Conservation (phyloP, 2,329 filamentous ascomycete species). For the Lecanosticta acicola region DNA sequence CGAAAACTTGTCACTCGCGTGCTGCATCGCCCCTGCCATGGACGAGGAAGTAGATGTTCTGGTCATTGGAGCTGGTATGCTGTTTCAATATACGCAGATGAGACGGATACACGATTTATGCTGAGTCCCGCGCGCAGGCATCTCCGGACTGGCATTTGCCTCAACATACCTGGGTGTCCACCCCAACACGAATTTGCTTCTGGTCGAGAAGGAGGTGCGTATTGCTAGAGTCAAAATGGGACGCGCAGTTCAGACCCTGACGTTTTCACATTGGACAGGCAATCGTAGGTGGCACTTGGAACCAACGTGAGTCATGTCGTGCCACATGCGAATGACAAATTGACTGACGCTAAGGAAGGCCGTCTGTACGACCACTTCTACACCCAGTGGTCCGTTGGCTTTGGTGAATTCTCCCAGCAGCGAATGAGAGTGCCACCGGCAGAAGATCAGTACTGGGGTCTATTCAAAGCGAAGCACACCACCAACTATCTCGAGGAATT, state of each 20-base stretch:
- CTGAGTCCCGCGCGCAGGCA: background rate
- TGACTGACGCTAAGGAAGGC: background rate
- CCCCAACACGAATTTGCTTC: background rate
- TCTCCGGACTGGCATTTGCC: background rate
- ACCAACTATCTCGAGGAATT: slow-evolving; percentile 25
- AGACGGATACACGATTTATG: background rate
- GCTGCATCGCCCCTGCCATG: background rate
- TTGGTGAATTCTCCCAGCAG: background rate
- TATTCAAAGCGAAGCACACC: slow-evolving; percentile 22
- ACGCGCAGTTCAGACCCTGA: background rate
- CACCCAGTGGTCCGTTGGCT: background rate
- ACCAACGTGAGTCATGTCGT: background rate
- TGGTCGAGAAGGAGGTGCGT: background rate
- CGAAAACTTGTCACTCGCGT: no score
- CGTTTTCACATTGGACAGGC: background rate
- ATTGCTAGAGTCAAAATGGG: background rate
- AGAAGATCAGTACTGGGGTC: slow-evolving; percentile 14
- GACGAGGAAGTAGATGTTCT: background rate
- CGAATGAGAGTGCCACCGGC: slow-evolving; percentile 9
- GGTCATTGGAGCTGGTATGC: background rate
- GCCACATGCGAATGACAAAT: background rate
- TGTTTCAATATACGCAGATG: background rate
- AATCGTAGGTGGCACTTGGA: background rate
- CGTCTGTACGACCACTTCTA: background rate
- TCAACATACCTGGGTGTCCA: background rate